phyloP scores from a whole-genome alignment of 2,329 filamentous ascomycete species.

The Biscogniauxia mediterranea region DNA sequence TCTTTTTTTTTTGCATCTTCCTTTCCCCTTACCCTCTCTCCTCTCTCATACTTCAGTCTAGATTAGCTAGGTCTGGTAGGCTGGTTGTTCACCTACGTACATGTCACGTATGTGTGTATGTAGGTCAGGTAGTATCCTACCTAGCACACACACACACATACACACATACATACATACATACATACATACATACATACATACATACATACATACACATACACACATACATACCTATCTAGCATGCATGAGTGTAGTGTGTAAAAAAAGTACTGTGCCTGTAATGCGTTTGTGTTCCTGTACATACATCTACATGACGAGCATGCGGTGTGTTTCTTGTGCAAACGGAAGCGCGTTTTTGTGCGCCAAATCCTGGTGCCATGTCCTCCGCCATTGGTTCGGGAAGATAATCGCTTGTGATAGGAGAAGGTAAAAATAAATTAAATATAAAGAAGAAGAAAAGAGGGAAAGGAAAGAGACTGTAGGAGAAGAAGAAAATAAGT shows the following conservation, averaged over 20 bases:
- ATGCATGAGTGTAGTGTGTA: constrained; percentile 15
- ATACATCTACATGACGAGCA: constrained; percentile 12
- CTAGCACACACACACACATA: constrained; percentile 3
- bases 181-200: background rate
- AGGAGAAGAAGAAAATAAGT: background rate
- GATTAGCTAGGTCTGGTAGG: constrained; percentile 11
- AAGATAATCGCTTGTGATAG: constrained; percentile 21
- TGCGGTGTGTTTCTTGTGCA: constrained; percentile 25
- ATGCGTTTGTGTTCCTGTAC: too few relatives aligned
- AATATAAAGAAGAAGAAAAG: too few relatives aligned
- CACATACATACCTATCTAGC: background rate
- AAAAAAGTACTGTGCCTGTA: background rate
- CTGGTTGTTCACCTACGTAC: background rate
- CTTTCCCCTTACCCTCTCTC: background rate
- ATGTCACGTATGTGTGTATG: constrained; percentile 22
- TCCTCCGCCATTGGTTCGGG: constrained; percentile 24
- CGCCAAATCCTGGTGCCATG: constrained; percentile 13
- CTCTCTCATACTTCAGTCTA: background rate
- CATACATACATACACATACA: constrained; percentile 1
- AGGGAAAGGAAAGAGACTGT: background rate
- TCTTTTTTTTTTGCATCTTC: background rate
- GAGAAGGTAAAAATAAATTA: constrained; percentile 3
- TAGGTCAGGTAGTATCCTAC: constrained; percentile 23
- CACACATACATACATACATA: background rate
- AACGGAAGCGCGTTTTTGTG: constrained; percentile 28